Percentiles rank a stretch among this genome's conserved stretches.
Conservation (phyloP, 2,329 filamentous ascomycete genomes). For the Madurella fahalii region DNA sequence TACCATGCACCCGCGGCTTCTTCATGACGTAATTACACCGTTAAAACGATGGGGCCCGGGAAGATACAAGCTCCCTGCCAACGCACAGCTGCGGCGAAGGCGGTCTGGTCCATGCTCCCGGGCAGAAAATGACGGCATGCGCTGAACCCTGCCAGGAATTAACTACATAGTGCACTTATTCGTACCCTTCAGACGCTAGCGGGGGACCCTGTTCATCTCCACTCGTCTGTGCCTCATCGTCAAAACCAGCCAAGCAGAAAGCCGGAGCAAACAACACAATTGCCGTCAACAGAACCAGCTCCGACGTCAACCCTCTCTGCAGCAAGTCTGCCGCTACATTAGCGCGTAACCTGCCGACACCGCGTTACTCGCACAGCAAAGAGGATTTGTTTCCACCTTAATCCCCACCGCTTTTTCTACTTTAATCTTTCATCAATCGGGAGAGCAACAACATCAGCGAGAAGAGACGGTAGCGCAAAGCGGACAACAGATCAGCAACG, state of each 20-base stretch:
- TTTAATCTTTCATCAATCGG: no score
- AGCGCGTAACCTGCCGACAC: not conserved
- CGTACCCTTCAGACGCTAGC: not conserved
- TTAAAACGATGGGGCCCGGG: not conserved
- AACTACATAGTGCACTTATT: no score
- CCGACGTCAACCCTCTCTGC: constrained; percentile 4
- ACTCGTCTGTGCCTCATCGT: constrained; percentile 4
- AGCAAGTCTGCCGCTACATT: not conserved
- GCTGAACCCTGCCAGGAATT: not conserved
- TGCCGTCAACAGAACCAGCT: not conserved
- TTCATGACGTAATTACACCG: constrained; percentile 12
- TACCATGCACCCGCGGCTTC: no score
- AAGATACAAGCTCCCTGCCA: not conserved
- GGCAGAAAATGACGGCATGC: constrained; percentile 15
- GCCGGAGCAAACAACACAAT: constrained; percentile 1
- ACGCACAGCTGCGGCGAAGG: constrained; percentile 5
- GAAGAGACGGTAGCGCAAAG: not conserved
- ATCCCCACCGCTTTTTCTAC: not conserved
- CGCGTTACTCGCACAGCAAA: not conserved
- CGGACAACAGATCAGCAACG: constrained; percentile 12
- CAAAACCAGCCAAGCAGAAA: constrained; percentile 7
- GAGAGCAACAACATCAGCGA: not conserved
- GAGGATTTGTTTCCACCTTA: not conserved
- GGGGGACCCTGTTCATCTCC: constrained; percentile 1
- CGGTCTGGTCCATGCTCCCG: constrained; percentile 5